Evolutionary conservation across 2,329 filamentous ascomycete genomes (phyloP).

Genomic region (Penicillium sp.): DNA sequence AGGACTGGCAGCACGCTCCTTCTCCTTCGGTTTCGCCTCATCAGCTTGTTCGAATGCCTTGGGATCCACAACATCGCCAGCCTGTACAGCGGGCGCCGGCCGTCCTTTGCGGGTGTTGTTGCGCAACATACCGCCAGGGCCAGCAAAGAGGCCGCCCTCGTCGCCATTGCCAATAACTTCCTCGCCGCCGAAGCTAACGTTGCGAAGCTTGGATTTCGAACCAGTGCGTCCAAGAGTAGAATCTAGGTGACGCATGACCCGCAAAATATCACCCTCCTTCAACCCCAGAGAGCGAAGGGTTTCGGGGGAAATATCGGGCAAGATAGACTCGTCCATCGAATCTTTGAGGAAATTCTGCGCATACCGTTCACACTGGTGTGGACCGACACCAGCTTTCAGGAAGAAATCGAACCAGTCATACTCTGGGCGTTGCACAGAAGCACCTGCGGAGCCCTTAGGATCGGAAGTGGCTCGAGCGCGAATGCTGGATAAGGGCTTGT

Average conservation of each 20-base stretch:
- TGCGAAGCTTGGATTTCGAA: conserved; percentile 59
- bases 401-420: conserved; percentile 99
- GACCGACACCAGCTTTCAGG: conserved; percentile 85
- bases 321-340: conserved; percentile 92
- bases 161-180: conserved; percentile 63
- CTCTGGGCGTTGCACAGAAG: conserved; percentile 54
- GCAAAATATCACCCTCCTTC: conserved; percentile 94
- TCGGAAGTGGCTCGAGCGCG: conserved; percentile 41
- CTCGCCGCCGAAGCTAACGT: conserved; percentile 57
- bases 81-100: conserved; percentile 82
- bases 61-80: conserved; percentile 84
- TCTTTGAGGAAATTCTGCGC: conserved; percentile 86
- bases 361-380: conserved; percentile 92
- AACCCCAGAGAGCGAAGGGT: conserved; percentile 87
- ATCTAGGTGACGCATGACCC: conserved; percentile 89
- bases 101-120: conserved; percentile 95
- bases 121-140: conserved; percentile 83
- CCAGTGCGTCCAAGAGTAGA: conserved; percentile 72
- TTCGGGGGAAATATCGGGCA: conserved; percentile 84
- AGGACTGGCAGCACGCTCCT: conserved; percentile 50
- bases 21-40: conserved; percentile 46
- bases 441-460: conserved; percentile 42
- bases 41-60: conserved; percentile 76
- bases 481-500: conserved; percentile 89
- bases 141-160: conserved; percentile 81